phyloP scores from a whole-genome alignment of 2,329 filamentous ascomycete species.

The Phyllachora maydis region DNA sequence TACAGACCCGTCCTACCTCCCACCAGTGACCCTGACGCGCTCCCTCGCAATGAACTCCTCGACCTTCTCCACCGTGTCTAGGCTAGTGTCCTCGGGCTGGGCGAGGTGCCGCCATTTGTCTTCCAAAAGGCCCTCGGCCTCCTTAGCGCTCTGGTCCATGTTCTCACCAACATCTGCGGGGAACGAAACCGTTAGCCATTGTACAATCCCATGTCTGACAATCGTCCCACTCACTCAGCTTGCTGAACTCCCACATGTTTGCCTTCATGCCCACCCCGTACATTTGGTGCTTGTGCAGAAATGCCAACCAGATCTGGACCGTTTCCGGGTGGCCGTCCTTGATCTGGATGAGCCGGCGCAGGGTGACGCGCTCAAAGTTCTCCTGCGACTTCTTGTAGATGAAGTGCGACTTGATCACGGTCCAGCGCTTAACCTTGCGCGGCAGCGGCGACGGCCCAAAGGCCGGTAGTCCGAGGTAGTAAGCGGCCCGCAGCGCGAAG shows the following conservation, averaged over 20 bases:
- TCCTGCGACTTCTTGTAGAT: conserved; percentile 96
- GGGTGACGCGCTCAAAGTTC: conserved; percentile 86
- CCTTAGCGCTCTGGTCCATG: conserved; percentile 26
- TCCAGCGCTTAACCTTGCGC: conserved; percentile 80
- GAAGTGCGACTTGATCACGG: conserved; percentile 72
- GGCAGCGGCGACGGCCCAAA: conserved; percentile 75
- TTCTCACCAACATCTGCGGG: conserved; percentile 24
- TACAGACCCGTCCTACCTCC: too few species aligned
- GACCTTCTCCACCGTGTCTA: conserved; percentile 30
- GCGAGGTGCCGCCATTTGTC: conserved; percentile 34
- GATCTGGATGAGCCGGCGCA: conserved; percentile 75
- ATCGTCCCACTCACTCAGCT: too few species aligned
- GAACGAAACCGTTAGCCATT: too few species aligned
- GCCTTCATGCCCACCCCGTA: conserved; percentile 99
- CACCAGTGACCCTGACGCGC: conserved; percentile 20
- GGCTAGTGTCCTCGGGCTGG: conserved; percentile 24
- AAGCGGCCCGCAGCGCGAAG: conserved; percentile 84
- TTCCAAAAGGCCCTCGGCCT: conserved; percentile 20
- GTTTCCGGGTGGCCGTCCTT: conserved; percentile 77
- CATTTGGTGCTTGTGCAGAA: conserved; percentile 78
- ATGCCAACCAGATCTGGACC: conserved; percentile 82
- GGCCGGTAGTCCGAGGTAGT: conserved; percentile 76
- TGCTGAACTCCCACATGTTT: conserved; percentile 79
- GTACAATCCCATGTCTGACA: too few species aligned
- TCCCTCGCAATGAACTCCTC: conserved; percentile 33